A percentile compares a stretch with the other conserved stretches of the same genome.
phyloP scores from a whole-genome alignment of 306 rosid genomes.

The Myrica gale region DNA sequence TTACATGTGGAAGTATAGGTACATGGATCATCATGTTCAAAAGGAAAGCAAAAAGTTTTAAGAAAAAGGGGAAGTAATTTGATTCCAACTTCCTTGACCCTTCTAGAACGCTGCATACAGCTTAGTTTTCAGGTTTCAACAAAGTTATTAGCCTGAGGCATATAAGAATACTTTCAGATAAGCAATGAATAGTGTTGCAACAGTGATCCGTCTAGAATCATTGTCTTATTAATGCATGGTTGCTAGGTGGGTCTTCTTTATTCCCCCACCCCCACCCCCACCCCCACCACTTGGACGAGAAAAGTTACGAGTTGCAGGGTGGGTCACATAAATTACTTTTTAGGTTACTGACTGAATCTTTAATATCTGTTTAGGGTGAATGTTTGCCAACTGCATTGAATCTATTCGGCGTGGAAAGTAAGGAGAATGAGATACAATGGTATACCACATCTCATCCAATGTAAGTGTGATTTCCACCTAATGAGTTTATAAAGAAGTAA shows the following conservation, averaged over 20 bases:
- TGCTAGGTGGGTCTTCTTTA: background rate
- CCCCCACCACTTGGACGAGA: background rate
- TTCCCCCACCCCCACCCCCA: too few relatives aligned
- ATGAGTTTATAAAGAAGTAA: too few relatives aligned
- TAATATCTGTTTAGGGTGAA: background rate
- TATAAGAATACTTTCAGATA: background rate
- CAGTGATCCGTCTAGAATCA: background rate
- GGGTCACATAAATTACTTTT: background rate
- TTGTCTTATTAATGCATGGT: background rate
- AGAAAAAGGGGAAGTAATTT: background rate
- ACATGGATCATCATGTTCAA: too few relatives aligned
- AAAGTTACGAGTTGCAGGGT: background rate
- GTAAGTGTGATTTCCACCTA: too few relatives aligned
- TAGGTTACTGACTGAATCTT: background rate
- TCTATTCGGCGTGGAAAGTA: too few relatives aligned
- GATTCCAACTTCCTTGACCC: background rate
- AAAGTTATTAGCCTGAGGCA: background rate
- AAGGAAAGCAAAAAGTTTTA: too few relatives aligned
- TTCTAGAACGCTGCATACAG: background rate
- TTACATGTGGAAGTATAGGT: background rate
- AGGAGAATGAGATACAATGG: too few relatives aligned
- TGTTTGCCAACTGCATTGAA: background rate
- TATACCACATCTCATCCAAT: too few relatives aligned
- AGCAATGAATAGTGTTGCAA: background rate
- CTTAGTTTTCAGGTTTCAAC: background rate